phyloP scores from a whole-genome alignment of 2,329 filamentous ascomycete species.

The Verticillium longisporum region DNA sequence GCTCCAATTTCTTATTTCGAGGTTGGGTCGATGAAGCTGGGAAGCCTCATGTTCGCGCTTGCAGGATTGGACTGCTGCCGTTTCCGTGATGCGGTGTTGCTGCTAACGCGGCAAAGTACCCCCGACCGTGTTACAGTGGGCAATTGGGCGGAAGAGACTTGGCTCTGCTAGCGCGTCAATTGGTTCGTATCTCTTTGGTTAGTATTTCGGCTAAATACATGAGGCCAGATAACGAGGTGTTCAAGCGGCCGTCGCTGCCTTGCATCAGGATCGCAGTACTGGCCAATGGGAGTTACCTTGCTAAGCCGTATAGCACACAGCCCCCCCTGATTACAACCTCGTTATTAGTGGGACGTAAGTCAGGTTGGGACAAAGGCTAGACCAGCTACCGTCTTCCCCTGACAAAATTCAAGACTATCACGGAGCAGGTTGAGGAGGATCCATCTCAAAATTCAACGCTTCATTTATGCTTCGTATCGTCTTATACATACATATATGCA shows the following conservation, averaged over 20 bases:
- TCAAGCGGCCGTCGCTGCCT: background rate
- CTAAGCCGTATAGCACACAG: too few species aligned
- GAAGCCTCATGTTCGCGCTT: background rate
- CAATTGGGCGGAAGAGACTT: background rate
- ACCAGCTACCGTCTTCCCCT: too few species aligned
- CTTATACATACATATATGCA: too few species aligned
- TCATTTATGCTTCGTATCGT: too few species aligned
- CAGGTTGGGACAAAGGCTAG: too few species aligned
- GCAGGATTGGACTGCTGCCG: background rate
- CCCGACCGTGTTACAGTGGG: background rate
- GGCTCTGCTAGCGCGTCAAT: background rate
- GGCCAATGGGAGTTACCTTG: background rate
- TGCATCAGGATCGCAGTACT: background rate
- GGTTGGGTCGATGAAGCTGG: background rate
- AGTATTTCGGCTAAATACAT: background rate
- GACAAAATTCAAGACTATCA: too few species aligned
- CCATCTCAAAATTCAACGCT: too few species aligned
- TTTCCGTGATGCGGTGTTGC: background rate
- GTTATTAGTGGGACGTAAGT: too few species aligned
- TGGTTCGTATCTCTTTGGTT: background rate
- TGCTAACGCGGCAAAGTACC: background rate
- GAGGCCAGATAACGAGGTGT: background rate
- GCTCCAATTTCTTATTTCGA: background rate
- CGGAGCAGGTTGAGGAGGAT: too few species aligned
- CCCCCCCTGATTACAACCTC: too few species aligned